Evolutionary conservation across 2,329 filamentous ascomycete species (phyloP).

Genomic region (Parastagonospora nodorum): DNA sequence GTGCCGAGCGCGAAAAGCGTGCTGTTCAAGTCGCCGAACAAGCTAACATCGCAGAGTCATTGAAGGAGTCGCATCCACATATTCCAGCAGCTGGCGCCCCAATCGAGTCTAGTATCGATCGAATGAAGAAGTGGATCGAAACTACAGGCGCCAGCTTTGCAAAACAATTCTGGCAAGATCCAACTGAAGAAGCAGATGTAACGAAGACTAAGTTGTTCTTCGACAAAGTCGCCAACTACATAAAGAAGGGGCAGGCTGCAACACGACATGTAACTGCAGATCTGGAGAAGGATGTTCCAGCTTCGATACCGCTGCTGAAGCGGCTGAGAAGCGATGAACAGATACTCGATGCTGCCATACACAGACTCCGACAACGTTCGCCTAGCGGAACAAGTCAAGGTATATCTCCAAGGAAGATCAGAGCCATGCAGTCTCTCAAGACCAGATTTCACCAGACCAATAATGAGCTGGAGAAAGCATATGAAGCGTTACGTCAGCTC

Average conservation of each 20-base stretch:
- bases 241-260: slow-evolving; percentile 27
- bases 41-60: background rate
- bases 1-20: slow-evolving; percentile 26
- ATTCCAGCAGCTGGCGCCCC: slow-evolving; percentile 1
- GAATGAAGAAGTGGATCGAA: slow-evolving; percentile 38
- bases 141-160: slow-evolving; percentile 29
- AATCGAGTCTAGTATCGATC: slow-evolving; percentile 33
- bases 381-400: slow-evolving; percentile 5
- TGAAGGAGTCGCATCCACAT: background rate
- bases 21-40: background rate
- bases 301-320: slow-evolving; percentile 27
- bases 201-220: slow-evolving; percentile 25
- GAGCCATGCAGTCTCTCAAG: slow-evolving; percentile 14
- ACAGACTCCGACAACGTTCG: slow-evolving; percentile 12
- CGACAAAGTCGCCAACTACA: slow-evolving; percentile 19
- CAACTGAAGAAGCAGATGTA: slow-evolving; percentile 30
- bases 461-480: slow-evolving; percentile 22
- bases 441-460: slow-evolving; percentile 23
- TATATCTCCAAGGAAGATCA: slow-evolving; percentile 12
- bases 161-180: slow-evolving; percentile 40
- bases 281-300: slow-evolving; percentile 32
- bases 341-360: slow-evolving; percentile 17
- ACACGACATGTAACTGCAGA: slow-evolving; percentile 31
- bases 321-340: slow-evolving; percentile 34
- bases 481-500: slow-evolving; percentile 14